Evolutionary conservation across 306 rosid species (phyloP), one percentile per base, ranked within the genome.

Genomic region (Acmispon strigosus): DNA sequence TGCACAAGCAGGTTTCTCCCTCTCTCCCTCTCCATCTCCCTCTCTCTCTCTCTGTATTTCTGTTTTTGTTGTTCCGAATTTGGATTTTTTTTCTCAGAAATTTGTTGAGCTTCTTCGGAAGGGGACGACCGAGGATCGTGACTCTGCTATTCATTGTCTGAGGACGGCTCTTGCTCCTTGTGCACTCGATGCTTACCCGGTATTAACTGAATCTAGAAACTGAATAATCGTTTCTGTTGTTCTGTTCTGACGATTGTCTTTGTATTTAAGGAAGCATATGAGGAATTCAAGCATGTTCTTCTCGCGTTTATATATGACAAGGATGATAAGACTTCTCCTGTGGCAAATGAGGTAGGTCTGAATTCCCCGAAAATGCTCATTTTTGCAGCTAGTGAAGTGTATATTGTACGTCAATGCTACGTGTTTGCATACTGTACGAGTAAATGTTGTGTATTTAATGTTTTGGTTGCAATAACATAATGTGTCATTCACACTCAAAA

Each of bases 101-200:
- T 95, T 95, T 77, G 66, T 95, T 43, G 99, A 95, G 90, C 96
- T 89, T 48, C 83, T 95, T 84, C 84, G 99, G 81, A 89, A 89
- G 67, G 99, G 96, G 34, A 85, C 90, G 2, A 3, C 32, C 0
- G 96, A 86, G 86, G 90, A 69, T 80, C 96, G 97, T 8, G 96
- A 89, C 52, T 83, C 87, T 76, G 99, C 99, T 34, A 87, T 95
- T 56, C 83, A 82, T 27, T 95, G 96, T 72, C 60, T 95, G 75
- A 86, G 97, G 74, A 83, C 89, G 3, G 84, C 93, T 50, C 96
- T 95, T 50, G 99, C 99, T 70, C 97, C 97, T 42, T 91, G 99
- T 80, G 99, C 99, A 10, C 99, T 95, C 44, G 96, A 89, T 74
- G 97, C 97, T 17, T 95, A 89, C 39, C 99, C 99, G 87, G 99